Evolutionary conservation across 306 rosid genomes (phyloP).

Genomic region (Cicer judaicum): DNA sequence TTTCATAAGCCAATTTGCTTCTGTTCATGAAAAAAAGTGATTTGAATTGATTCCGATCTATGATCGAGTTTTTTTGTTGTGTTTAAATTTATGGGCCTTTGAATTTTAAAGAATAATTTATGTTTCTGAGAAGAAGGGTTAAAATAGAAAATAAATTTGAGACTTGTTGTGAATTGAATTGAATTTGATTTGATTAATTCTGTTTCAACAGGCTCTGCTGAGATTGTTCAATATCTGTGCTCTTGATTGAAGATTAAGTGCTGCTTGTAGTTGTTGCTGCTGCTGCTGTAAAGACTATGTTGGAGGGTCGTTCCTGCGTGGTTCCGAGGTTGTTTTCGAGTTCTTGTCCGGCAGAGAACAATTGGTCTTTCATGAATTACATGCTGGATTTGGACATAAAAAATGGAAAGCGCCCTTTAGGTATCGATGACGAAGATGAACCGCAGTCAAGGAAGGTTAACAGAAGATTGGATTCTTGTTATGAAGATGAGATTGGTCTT

Average conservation of each 20-base stretch:
- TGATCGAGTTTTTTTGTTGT: slow-evolving; percentile 11
- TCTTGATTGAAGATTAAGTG: slow-evolving; percentile 46
- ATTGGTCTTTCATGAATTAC: slow-evolving; percentile 72
- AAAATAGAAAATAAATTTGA: background rate
- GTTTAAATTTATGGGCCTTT: slow-evolving; percentile 42
- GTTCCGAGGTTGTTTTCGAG: slow-evolving; percentile 76
- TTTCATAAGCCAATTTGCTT: slow-evolving; percentile 10
- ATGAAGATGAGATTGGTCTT: slow-evolving; percentile 41
- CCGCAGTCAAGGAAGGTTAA: slow-evolving; percentile 54
- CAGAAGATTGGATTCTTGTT: slow-evolving; percentile 52
- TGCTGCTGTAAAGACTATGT: slow-evolving; percentile 56
- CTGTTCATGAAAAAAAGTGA: slow-evolving; percentile 21
- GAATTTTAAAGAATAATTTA: background rate
- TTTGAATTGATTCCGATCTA: slow-evolving; percentile 54
- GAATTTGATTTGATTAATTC: slow-evolving; percentile 43
- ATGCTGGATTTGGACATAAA: slow-evolving; percentile 56
- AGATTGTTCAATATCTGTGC: slow-evolving; percentile 29
- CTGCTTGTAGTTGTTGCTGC: background rate
- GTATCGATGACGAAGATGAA: slow-evolving; percentile 50
- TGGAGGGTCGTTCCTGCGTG: slow-evolving; percentile 76
- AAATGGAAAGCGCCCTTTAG: slow-evolving; percentile 64
- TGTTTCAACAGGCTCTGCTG: slow-evolving; percentile 54
- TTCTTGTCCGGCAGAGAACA: slow-evolving; percentile 62
- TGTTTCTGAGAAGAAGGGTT: slow-evolving; percentile 3
- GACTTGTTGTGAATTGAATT: slow-evolving; percentile 42